These are phyloP conservation scores for Aspergillus udagawae DNA, from an alignment of 2,329 filamentous ascomycete genomes.

Conservation along the genomic window DNA sequence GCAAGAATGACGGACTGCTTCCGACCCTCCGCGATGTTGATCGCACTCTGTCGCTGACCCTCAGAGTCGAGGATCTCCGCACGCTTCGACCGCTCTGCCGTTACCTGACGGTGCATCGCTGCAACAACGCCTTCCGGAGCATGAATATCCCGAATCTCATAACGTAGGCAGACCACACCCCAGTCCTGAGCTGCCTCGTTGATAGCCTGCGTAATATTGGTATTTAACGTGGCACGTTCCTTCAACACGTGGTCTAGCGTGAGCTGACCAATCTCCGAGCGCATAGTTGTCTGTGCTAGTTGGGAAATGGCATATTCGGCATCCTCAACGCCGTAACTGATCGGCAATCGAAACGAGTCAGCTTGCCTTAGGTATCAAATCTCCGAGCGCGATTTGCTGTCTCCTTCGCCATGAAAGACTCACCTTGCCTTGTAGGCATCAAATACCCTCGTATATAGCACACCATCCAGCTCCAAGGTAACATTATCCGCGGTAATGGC, in stretches of 20 bases:
- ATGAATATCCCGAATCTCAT: constrained; percentile 98
- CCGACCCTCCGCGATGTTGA: constrained; percentile 96
- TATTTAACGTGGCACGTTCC: constrained; percentile 92
- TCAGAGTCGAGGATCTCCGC: constrained; percentile 97
- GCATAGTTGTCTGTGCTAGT: constrained; percentile 97
- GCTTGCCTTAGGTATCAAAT: neutral
- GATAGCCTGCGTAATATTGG: constrained; percentile 97
- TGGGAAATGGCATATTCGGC: constrained; percentile 98
- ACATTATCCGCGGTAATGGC: constrained; percentile 99
- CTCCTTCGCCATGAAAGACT: constrained; percentile 19
- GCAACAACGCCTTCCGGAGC: constrained; percentile 89
- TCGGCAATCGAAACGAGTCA: constrained; percentile 1
- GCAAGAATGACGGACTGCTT: constrained; percentile 97
- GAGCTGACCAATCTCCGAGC: constrained; percentile 94
- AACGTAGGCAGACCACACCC: constrained; percentile 93
- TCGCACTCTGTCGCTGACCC: constrained; percentile 92
- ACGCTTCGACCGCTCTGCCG: constrained; percentile 92
- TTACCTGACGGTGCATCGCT: constrained; percentile 98
- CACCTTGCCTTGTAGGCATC: constrained; percentile 97
- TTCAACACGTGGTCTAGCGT: constrained; percentile 96
- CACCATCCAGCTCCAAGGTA: constrained; percentile 90
- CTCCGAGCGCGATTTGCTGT: neutral
- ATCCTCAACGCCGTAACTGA: constrained; percentile 93
- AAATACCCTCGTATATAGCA: constrained; percentile 92
- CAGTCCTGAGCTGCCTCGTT: constrained; percentile 96